Percentiles rank a stretch among this genome's conserved stretches.
Evolutionary conservation across 2,329 filamentous ascomycete genomes (phyloP).

Genomic region (Cytospora mali): DNA sequence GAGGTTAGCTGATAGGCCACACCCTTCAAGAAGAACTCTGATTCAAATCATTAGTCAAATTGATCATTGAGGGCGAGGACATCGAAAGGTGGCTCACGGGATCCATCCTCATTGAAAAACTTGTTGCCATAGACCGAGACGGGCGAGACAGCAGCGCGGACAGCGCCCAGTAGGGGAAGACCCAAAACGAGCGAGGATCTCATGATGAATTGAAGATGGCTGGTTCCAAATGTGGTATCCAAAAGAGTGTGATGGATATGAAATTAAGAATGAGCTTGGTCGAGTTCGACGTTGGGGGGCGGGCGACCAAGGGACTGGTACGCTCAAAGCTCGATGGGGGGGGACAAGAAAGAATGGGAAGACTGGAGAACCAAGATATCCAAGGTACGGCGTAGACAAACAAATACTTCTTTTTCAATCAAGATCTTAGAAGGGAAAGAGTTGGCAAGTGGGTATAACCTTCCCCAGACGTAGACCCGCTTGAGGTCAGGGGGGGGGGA

Average conservation of each 20-base stretch:
- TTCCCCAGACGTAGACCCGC: background rate
- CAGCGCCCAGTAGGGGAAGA: slow-evolving; percentile 40
- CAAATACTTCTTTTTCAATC: background rate
- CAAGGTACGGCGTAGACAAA: background rate
- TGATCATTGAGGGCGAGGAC: slow-evolving; percentile 28
- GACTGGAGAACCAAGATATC: background rate
- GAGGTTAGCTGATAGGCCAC: slow-evolving; percentile 67
- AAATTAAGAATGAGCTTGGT: slow-evolving; percentile 14
- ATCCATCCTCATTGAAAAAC: slow-evolving; percentile 76
- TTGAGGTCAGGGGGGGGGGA: background rate
- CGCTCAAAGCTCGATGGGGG: slow-evolving; percentile 6
- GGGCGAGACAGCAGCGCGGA: slow-evolving; percentile 44
- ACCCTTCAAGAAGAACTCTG: slow-evolving; percentile 43
- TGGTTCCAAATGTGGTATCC: slow-evolving; percentile 14
- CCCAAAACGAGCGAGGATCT: slow-evolving; percentile 39
- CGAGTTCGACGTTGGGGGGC: slow-evolving; percentile 1
- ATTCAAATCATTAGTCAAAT: slow-evolving; percentile 38
- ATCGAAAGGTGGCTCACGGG: slow-evolving; percentile 79
- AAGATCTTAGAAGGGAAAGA: background rate
- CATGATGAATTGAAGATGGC: slow-evolving; percentile 38
- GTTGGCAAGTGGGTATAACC: background rate
- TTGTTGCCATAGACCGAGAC: slow-evolving; percentile 71
- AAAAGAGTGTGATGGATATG: slow-evolving; percentile 14
- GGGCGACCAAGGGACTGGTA: slow-evolving; percentile 4
- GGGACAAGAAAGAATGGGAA: slow-evolving; percentile 7